Conservation (phyloP, 371 early-diverging fungal genomes). For the Apophysomyces elegans region DNA sequence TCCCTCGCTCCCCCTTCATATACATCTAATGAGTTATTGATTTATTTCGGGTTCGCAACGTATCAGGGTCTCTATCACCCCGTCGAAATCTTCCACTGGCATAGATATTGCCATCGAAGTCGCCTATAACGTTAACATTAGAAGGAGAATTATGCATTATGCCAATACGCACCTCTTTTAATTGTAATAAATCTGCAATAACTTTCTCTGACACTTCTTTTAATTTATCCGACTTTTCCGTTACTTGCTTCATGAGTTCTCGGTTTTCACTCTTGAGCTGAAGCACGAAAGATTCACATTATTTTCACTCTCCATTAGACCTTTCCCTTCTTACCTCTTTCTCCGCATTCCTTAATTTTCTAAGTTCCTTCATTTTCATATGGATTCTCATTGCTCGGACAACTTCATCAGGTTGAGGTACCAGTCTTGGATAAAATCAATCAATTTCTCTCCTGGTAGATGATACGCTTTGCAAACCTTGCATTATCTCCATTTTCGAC, state of each 20-base stretch:
- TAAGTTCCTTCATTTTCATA: slow-evolving; percentile 17
- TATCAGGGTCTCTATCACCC: neutral
- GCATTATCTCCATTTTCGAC: neutral
- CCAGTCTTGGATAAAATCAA: neutral
- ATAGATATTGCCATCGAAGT: neutral
- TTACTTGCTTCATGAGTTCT: slow-evolving; percentile 13
- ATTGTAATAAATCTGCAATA: neutral
- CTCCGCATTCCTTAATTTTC: slow-evolving; percentile 11
- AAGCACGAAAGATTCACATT: neutral
- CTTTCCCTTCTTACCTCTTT: slow-evolving; percentile 8
- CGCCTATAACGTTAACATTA: neutral
- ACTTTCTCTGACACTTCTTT: slow-evolving; percentile 11
- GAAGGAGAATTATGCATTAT: neutral
- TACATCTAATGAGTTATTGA: slow-evolving; percentile 1
- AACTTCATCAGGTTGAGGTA: slow-evolving; percentile 14
- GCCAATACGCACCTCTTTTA: neutral
- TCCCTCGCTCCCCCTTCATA: neutral
- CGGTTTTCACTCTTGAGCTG: slow-evolving; percentile 17
- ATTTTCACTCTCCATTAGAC: neutral
- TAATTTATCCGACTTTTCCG: neutral
- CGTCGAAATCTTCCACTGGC: slow-evolving; percentile 6
- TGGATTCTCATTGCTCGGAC: slow-evolving; percentile 19
- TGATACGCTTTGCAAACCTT: neutral
- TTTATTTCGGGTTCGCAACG: neutral
- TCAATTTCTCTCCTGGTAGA: neutral